These are phyloP conservation scores for Lasiosphaeriaceae sp. DNA, from an alignment of 495 filamentous ascomycete species.

Conservation along the genomic window DNA sequence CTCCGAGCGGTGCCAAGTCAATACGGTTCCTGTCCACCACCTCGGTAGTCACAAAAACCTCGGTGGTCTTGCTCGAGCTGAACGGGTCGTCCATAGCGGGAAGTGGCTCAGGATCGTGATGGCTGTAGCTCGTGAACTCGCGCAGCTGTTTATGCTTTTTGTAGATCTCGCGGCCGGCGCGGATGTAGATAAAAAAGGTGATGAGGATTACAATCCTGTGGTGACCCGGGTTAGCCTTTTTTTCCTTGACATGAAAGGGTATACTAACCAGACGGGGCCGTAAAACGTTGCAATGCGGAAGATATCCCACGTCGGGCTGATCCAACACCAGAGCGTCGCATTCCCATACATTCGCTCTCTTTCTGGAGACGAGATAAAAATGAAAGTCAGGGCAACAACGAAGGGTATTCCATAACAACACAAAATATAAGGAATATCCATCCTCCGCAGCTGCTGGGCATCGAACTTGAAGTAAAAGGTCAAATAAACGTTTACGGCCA, in stretches of 20 bases:
- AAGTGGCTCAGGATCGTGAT: conserved; percentile 37
- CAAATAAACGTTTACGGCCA: conserved; percentile 85
- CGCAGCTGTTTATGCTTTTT: conserved; percentile 45
- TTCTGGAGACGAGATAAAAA: conserved; percentile 53
- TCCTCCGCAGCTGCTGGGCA: conserved; percentile 57
- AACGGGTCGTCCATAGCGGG: conserved; percentile 46
- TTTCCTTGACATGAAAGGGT: background rate
- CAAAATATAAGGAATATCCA: conserved; percentile 70
- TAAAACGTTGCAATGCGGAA: conserved; percentile 78
- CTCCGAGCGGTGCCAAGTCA: conserved; percentile 22
- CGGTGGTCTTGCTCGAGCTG: conserved; percentile 54
- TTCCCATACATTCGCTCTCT: conserved; percentile 66
- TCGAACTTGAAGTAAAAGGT: conserved; percentile 79
- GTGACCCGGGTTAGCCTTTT: background rate
- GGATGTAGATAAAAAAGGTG: conserved; percentile 70
- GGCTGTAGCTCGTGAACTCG: conserved; percentile 35
- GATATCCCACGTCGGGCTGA: conserved; percentile 60
- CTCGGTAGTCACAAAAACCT: conserved; percentile 48
- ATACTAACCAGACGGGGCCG: conserved; percentile 69
- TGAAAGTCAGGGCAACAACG: conserved; percentile 62
- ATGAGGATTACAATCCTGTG: conserved; percentile 57
- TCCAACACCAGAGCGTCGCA: conserved; percentile 85
- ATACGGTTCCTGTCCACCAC: conserved; percentile 19
- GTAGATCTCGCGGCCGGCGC: conserved; percentile 69
- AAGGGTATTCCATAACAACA: conserved; percentile 75